phyloP scores from a whole-genome alignment of 140 eudicot genomes.

The Ambrosia hybrid region DNA sequence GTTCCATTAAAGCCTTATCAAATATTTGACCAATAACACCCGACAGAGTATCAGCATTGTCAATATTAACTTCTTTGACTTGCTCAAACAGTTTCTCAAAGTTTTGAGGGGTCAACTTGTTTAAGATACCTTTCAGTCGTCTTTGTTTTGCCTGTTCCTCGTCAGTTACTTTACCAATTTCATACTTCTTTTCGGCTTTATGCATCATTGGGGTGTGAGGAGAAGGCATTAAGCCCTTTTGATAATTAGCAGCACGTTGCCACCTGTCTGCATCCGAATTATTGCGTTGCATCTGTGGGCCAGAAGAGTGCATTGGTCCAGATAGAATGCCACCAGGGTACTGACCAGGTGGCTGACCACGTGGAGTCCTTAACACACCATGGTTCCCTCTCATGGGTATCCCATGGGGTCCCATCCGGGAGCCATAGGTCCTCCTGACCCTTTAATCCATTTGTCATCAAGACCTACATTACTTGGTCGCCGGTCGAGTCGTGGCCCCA shows the following conservation, averaged over 20 bases:
- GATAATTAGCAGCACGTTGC: conserved; percentile 60
- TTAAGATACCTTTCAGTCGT: conserved; percentile 74
- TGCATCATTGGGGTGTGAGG: conserved; percentile 84
- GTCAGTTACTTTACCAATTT: conserved; percentile 81
- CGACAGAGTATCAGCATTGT: conserved; percentile 55
- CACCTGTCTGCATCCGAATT: conserved; percentile 76
- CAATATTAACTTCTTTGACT: conserved; percentile 77
- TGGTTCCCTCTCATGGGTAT: conserved; percentile 39
- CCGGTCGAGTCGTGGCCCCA: conserved; percentile 49
- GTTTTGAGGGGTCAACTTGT: conserved; percentile 94
- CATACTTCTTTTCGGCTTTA: conserved; percentile 84
- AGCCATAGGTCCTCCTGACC: conserved; percentile 43
- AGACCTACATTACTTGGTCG: conserved; percentile 54
- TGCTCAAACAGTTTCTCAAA: conserved; percentile 89
- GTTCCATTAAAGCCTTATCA: conserved; percentile 91
- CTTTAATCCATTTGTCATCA: conserved; percentile 70
- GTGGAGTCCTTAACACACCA: conserved; percentile 57
- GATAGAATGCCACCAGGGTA: conserved; percentile 53
- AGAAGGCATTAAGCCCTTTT: conserved; percentile 75
- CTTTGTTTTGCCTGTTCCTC: conserved; percentile 93
- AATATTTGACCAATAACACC: conserved; percentile 82
- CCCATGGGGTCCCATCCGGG: conserved; percentile 49
- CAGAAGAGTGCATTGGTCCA: conserved; percentile 66
- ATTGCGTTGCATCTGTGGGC: conserved; percentile 60
- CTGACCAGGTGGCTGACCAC: conserved; percentile 43